Evolutionary conservation across 768 basidiomycete species (phyloP).

Genomic region (Lactarius psammicola): DNA sequence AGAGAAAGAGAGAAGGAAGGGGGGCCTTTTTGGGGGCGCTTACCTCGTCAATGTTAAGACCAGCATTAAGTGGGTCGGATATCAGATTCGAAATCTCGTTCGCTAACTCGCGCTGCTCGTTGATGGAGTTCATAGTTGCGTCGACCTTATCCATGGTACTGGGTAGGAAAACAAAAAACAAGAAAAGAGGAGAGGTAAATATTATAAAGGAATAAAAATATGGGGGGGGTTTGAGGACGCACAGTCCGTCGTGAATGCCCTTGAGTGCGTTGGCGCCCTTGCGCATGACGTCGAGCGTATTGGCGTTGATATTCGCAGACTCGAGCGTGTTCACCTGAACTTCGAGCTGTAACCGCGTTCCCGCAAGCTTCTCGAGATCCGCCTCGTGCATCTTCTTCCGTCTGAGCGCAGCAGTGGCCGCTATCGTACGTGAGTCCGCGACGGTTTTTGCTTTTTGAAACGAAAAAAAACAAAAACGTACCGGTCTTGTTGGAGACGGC

Average conservation of each 20-base stretch:
- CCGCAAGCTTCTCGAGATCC: slow-evolving; percentile 82
- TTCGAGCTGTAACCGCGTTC: slow-evolving; percentile 88
- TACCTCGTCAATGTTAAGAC: slow-evolving; percentile 71
- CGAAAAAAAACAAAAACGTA: slow-evolving; percentile 41
- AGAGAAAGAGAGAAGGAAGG: too few relatives aligned
- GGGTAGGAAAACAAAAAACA: slow-evolving; percentile 13
- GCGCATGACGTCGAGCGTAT: slow-evolving; percentile 98
- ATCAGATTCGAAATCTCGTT: slow-evolving; percentile 91
- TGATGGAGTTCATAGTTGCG: slow-evolving; percentile 78
- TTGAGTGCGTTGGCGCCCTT: slow-evolving; percentile 87
- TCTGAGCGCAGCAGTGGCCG: slow-evolving; percentile 83
- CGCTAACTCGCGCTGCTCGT: slow-evolving; percentile 89
- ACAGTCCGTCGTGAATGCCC: slow-evolving; percentile 88
- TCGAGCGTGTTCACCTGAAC: slow-evolving; percentile 97
- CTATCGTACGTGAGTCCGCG: slow-evolving; percentile 41
- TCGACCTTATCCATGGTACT: slow-evolving; percentile 91
- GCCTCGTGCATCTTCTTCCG: slow-evolving; percentile 89
- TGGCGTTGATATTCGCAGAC: slow-evolving; percentile 95
- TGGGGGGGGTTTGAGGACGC: slow-evolving; percentile 37
- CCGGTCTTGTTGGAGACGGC: slow-evolving; percentile 91
- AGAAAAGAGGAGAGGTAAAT: neutral
- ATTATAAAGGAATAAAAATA: too few relatives aligned
- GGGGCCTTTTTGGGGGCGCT: slow-evolving; percentile 24
- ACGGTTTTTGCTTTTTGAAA: too few relatives aligned
- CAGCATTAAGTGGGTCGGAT: slow-evolving; percentile 61